Base-by-base conservation (phyloP, 164 flowering plant genomes). In the Stephania yunnanensis region DNA sequence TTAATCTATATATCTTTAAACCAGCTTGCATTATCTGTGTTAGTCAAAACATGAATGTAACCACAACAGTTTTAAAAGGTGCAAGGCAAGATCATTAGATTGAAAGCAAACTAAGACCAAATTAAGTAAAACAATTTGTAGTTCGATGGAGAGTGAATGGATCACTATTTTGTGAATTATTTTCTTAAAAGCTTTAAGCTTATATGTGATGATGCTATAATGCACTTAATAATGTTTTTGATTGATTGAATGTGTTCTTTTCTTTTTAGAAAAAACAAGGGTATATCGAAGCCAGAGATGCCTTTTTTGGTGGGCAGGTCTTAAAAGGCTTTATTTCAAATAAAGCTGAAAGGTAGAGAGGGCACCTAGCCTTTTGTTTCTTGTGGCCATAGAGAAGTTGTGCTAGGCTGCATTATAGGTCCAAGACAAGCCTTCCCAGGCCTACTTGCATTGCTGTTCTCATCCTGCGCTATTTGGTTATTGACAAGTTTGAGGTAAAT, bases 281-380 rank as follows among this genome's bases (percentile, higher is more conserved):
- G n/a, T 61, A 58, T 19, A n/a, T 61, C 20, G 66, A 61, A 61
- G 66, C 25, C 66, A 61, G 17, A 50, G 15, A 15, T 50, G 55
- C 55, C 55, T 50, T 4, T 15, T 50, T 50, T 50, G 55, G 55
- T 50, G 55, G 17, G 55, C 55, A 50, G 55, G 55, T 11, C 55
- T 50, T 61, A 9, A 50, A 1, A 58, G 66, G 66, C 66, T n/a
- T 61, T 61, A 61, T 61, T n/a, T 61, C 66, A 61, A 22, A 61
- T 61, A 61, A 61, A 61, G 66, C 25, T 61, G 66, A 61, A 61
- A 61, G 25, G 66, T 61, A 61, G 42, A 36, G 42, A 36, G 66
- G 66, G 66, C 20, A 61, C 25, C 66, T 61, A 61, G 66, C 66
- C 66, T 61, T 61, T 61, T 20, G 25, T 61, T 17, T 61, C 66